Evolutionary conservation across 1,139 yeast species (phyloP), one percentile per base, ranked within the genome.

Genomic region (Taphrina wiesneri): DNA sequence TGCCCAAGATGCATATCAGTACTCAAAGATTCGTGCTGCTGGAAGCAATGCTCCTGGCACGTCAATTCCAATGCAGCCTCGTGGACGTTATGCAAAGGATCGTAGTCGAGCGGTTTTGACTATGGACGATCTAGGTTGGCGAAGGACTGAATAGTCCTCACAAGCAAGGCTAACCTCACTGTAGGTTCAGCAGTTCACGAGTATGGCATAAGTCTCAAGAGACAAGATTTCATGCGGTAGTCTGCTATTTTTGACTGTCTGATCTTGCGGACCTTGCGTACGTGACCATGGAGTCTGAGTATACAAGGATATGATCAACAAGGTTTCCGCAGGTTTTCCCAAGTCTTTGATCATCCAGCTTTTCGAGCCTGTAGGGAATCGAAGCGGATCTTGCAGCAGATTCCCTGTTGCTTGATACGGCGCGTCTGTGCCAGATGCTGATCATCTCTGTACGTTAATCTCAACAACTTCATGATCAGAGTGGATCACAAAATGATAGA

Each of bases 1-100:
- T 46, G 97, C 99, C 0, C 91, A 92, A 23, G 98, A 95, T 75
- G 98, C 99, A 0, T 93, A 90, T 75, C 99, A 95, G 74, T 92
- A 90, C 75, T 88, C 96, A 11, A 81, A 98, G 69, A 93, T 95
- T 71, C 82, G 98, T 13, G 72, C 70, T 3, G 57, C 52, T 34
- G 68, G 56, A 39, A 63, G 65, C 45, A 68, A 69, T 13, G 57
- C 67, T 47, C 69, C 69, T 23, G 69, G 66, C 30, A 67, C 70
- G n/a, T 59, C 69, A 9, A 69, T 67, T 1, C 64, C 64, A 15
- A 51, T 54, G 28, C 57, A 52, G 21, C 64, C 64, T 6, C 68
- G 68, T 11, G 71, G 72, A 7, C 63, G 68, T 11, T 53, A 64
- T 15, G 63, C 65, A 34, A 82, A 82, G 70, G 86, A 81, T 70